Base-by-base conservation (phyloP, 306 rosid genomes). In the Trifolium fragiferum region DNA sequence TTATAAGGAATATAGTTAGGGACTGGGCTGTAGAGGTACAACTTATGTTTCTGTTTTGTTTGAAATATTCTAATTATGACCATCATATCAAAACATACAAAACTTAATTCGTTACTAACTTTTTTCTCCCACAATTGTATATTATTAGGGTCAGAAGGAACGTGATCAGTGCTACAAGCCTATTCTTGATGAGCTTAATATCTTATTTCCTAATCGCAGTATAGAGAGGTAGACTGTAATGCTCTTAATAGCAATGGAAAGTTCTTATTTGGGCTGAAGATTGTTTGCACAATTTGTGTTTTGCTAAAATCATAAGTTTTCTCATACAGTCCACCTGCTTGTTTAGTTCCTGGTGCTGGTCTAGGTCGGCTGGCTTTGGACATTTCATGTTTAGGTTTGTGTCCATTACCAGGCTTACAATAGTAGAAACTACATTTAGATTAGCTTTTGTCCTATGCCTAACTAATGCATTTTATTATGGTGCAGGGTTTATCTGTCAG, bases 281-380 rank as follows among this genome's bases (percentile, higher is more conserved):
- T 46, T 75, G 46, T 68, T 58, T 81, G 50, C 51, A 16, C 73
- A 67, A 43, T 73, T 57, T 76, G 61, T 20, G 49, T 49, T 82
- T 32, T 59, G 72, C 81, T 83, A 40, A 80, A 81, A 75, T 72
- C 66, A 57, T 80, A 53, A 8, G 61, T 66, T 77, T 74, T 81
- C 54, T 79, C 70, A 25, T 68, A 77, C 93, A 94, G 99, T 76
- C 90, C 99, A 81, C 97, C 96, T 79, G 72, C 97, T 53, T 94
- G 99, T 85, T 94, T 94, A 87, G 97, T 92, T 84, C 99, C 99
- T 70, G 99, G 99, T 71, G 97, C 97, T 81, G 99, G 99, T 87
- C 97, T 94, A 64, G 99, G 99, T 67, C 82, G 99, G 82, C 80
- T 94, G 86, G 97, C 99, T 68, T 75, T 94, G 78, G 97, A 94